These are phyloP conservation scores for Quercus parvula DNA, from an alignment of 306 rosid genomes.

Conservation along the genomic window DNA sequence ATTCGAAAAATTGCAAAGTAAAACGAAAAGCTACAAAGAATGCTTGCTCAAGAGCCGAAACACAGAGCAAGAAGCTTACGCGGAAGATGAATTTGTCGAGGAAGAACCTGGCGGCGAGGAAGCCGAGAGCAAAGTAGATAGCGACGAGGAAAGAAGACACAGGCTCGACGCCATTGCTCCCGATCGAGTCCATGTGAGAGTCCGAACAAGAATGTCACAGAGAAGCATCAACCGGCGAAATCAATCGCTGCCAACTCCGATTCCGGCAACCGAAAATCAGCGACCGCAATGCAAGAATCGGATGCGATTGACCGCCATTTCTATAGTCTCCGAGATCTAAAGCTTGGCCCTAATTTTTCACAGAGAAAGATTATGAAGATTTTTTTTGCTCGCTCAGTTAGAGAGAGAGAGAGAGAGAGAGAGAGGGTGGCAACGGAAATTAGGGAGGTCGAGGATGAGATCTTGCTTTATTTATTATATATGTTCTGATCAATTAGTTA, in stretches of 20 bases:
- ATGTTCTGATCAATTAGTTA: too few relatives aligned
- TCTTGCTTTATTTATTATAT: background rate
- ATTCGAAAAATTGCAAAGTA: background rate
- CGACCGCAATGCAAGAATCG: background rate
- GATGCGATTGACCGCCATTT: background rate
- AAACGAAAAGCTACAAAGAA: background rate
- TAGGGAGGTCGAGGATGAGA: conserved; percentile 14
- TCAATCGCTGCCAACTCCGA: background rate
- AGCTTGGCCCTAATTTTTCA: conserved; percentile 23
- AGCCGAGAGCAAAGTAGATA: conserved; percentile 55
- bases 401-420: background rate
- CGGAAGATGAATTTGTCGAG: conserved; percentile 73
- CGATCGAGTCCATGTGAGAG: conserved; percentile 54
- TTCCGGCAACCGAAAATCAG: background rate
- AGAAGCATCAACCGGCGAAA: conserved; percentile 29
- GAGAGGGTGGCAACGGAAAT: background rate
- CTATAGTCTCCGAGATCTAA: conserved; percentile 14
- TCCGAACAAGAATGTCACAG: conserved; percentile 21
- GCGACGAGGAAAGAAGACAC: conserved; percentile 58
- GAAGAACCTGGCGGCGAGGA: conserved; percentile 49
- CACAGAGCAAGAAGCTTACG: conserved; percentile 43
- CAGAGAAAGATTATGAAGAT: background rate
- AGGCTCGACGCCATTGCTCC: conserved; percentile 38
- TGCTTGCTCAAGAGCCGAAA: too few relatives aligned
- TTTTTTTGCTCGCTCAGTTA: background rate